Evolutionary conservation across 257 asterid species (phyloP).

Genomic region (Coffea eugenioides): DNA sequence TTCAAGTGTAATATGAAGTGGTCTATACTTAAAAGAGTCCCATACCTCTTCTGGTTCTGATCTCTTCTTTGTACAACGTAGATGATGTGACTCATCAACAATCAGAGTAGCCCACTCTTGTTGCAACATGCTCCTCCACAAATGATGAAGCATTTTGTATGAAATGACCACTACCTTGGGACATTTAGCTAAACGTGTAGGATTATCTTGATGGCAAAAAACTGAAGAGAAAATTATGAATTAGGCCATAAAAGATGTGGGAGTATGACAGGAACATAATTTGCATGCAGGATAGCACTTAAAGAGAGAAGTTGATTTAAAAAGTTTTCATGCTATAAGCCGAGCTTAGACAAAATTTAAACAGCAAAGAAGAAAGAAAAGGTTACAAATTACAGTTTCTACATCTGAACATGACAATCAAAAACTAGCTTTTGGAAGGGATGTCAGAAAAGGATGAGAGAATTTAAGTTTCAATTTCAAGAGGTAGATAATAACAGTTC

Average conservation of each 20-base stretch:
- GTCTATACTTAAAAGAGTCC: neutral
- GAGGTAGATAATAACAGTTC: no score
- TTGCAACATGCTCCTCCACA: conserved; percentile 66
- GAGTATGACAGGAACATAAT: neutral
- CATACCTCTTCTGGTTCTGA: conserved; percentile 80
- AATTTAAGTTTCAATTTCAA: no score
- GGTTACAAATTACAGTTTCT: neutral
- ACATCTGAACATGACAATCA: neutral
- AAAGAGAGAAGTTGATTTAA: no score
- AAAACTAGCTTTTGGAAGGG: no score
- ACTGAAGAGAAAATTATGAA: conserved; percentile 45
- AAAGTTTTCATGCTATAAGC: no score
- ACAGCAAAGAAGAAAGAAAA: neutral
- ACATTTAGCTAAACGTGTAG: conserved; percentile 60
- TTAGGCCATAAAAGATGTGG: neutral
- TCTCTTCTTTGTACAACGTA: conserved; percentile 65
- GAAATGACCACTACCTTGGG: conserved; percentile 85
- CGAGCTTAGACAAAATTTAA: neutral
- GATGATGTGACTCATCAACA: conserved; percentile 91
- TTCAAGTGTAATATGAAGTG: neutral
- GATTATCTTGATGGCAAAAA: conserved; percentile 78
- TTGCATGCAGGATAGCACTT: no score
- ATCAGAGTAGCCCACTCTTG: conserved; percentile 83
- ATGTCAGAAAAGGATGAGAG: no score
- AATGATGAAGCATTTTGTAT: conserved; percentile 84